phyloP scores from a whole-genome alignment of 2,329 filamentous ascomycete species.

The Aspergillus persii region DNA sequence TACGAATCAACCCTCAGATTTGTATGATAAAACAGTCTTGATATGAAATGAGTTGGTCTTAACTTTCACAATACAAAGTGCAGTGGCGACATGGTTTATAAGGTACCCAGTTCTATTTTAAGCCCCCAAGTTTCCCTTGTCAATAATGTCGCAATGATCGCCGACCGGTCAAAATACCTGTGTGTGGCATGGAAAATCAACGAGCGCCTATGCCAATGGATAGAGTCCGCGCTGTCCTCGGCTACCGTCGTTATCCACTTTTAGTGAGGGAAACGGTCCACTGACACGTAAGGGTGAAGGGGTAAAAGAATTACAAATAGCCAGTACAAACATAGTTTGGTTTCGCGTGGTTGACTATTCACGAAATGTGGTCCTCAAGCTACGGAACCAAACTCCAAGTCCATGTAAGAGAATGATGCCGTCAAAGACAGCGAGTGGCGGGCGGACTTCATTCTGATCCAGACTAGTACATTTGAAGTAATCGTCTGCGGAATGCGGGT shows the following conservation, averaged over 20 bases:
- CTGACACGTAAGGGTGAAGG: background rate
- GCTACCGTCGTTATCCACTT: no score
- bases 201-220: no score
- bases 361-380: background rate
- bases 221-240: no score
- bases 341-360: background rate
- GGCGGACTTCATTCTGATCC: background rate
- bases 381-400: background rate
- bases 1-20: background rate
- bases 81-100: background rate
- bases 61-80: background rate
- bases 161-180: no score
- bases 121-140: no score
- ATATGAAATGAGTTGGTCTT: background rate
- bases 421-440: slow-evolving; percentile 14
- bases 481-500: background rate
- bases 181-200: no score
- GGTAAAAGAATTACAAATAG: background rate
- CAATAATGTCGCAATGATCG: no score
- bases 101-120: no score
- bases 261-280: no score
- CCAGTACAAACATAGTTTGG: background rate
- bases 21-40: background rate
- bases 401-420: background rate
- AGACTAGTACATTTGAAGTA: background rate